Conservation (phyloP, 176 grass and related monocot species). For the Leersia perrieri region DNA sequence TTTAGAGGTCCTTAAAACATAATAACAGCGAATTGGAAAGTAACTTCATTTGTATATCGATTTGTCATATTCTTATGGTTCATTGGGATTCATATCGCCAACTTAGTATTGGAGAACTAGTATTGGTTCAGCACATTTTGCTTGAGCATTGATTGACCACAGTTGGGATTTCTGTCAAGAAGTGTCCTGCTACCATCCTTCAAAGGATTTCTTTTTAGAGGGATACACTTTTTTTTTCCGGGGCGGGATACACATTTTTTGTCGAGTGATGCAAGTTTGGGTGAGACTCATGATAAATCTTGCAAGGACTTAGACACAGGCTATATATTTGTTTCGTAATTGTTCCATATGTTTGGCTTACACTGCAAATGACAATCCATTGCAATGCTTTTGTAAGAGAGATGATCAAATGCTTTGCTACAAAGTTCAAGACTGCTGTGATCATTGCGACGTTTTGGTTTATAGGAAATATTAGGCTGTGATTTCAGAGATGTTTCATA, state of each 20-base stretch:
- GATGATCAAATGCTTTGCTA: conserved; percentile 31
- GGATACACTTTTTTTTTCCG: too few relatives aligned
- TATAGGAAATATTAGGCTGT: conserved; percentile 67
- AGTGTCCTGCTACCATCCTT: conserved; percentile 75
- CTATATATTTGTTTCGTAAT: conserved; percentile 60
- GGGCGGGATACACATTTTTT: too few relatives aligned
- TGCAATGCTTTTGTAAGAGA: conserved; percentile 49
- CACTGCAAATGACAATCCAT: conserved; percentile 33
- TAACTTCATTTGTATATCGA: conserved; percentile 48
- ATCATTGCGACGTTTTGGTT: conserved; percentile 51
- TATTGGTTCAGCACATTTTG: conserved; percentile 3
- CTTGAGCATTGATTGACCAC: conserved; percentile 18
- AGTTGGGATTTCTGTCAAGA: conserved; percentile 46
- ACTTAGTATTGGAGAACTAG: conserved; percentile 25
- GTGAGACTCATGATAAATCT: conserved; percentile 45
- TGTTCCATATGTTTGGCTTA: conserved; percentile 61
- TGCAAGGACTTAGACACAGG: conserved; percentile 74
- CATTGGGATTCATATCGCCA: conserved; percentile 46
- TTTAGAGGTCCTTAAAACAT: conserved; percentile 68
- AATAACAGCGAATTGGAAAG: conserved; percentile 43
- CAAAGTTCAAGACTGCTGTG: conserved; percentile 33
- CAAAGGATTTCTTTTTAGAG: conserved; percentile 66
- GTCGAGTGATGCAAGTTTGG: conserved; percentile 23
- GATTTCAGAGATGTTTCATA: conserved; percentile 62
- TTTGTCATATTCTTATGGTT: conserved; percentile 59